A percentile compares a stretch with the other conserved stretches of the same genome.
Evolutionary conservation across 352 stramenopile genomes (phyloP).

Genomic region (Phytophthora constricta): DNA sequence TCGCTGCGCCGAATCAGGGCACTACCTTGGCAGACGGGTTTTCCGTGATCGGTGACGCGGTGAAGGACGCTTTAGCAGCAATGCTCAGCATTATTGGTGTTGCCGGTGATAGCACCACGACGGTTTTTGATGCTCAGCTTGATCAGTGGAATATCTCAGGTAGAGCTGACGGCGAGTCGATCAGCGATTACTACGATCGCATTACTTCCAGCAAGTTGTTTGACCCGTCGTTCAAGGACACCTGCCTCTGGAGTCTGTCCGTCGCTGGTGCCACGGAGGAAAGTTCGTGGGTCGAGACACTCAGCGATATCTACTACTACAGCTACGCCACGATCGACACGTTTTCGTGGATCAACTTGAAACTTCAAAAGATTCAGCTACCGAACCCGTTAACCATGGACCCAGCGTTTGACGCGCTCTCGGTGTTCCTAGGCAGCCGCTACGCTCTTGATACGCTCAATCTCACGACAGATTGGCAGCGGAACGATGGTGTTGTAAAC

Average conservation of each 20-base stretch:
- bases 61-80: conserved; percentile 35
- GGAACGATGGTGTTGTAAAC: conserved; percentile 48
- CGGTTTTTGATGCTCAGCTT: conserved; percentile 49
- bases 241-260: conserved; percentile 36
- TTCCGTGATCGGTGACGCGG: conserved; percentile 32
- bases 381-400: conserved; percentile 38
- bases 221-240: conserved; percentile 38
- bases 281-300: conserved; percentile 43
- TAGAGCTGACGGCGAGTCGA: conserved; percentile 34
- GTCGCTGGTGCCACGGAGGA: conserved; percentile 39
- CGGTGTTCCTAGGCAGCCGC: conserved; percentile 31
- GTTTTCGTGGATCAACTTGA: conserved; percentile 19
- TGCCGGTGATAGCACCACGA: conserved; percentile 22
- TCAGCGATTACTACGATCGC: conserved; percentile 47
- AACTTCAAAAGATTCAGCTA: conserved; percentile 31
- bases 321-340: conserved; percentile 41
- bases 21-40: conserved; percentile 45
- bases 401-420: conserved; percentile 17
- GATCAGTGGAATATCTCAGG: conserved; percentile 54
- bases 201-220: conserved; percentile 45
- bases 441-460: conserved; percentile 34
- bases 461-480: conserved; percentile 36
- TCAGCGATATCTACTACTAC: conserved; percentile 45
- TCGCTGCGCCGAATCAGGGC: conserved; percentile 55
- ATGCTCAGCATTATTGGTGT: conserved; percentile 37